These are phyloP conservation scores for Myotisia sp. DNA, from an alignment of 2,329 filamentous ascomycete species.

Conservation along the genomic window DNA sequence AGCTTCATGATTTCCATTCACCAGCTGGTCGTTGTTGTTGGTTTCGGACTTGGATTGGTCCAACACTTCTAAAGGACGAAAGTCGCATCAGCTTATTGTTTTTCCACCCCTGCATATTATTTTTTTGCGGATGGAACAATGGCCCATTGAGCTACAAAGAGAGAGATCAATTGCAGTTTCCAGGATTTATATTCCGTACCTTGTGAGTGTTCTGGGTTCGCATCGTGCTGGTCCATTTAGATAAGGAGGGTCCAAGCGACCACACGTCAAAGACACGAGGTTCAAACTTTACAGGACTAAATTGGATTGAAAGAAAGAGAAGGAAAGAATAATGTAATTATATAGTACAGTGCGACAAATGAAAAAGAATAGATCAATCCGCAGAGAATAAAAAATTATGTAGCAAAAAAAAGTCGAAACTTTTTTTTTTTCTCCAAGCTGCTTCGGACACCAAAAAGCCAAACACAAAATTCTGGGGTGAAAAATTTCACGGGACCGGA, in stretches of 20 bases:
- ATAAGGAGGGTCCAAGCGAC: constrained; percentile 3
- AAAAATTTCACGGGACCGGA: constrained; percentile 29
- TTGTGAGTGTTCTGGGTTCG: constrained; percentile 27
- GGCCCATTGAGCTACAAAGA: background rate
- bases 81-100: background rate
- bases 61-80: constrained; percentile 7
- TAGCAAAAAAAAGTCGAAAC: constrained; percentile 7
- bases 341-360: constrained; percentile 9
- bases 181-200: constrained; percentile 16
- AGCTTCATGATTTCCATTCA: constrained; percentile 23
- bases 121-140: background rate
- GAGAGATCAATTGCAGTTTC: constrained; percentile 3
- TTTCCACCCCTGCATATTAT: background rate
- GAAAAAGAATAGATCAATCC: too few species aligned
- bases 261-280: too few species aligned
- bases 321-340: constrained; percentile 6
- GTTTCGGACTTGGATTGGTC: constrained; percentile 7
- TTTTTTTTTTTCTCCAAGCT: constrained; percentile 3
- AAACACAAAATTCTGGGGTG: background rate
- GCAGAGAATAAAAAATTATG: constrained; percentile 7
- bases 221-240: constrained; percentile 29
- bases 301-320: constrained; percentile 6
- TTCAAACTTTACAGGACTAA: constrained; percentile 3
- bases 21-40: constrained; percentile 13
- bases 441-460: too few species aligned